These are phyloP conservation scores for Cladorrhinum samala DNA, from an alignment of 495 filamentous ascomycete species.

Conservation along the genomic window DNA sequence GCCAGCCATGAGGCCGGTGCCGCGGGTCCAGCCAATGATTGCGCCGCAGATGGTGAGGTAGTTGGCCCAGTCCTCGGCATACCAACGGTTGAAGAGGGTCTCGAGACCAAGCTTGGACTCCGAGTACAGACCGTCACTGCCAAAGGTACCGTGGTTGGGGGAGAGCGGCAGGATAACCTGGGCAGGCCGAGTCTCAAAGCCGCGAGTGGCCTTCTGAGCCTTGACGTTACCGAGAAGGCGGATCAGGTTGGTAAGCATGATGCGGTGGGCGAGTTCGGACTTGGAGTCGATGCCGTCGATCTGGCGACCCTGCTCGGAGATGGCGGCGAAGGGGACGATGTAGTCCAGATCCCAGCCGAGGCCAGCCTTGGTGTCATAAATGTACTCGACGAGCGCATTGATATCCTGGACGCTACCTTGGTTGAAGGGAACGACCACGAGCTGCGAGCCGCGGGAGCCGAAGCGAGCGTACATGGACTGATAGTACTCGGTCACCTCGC, in stretches of 20 bases:
- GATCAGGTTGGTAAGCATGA: slow-evolving; percentile 97
- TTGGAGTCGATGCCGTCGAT: slow-evolving; percentile 97
- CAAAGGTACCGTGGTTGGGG: slow-evolving; percentile 97
- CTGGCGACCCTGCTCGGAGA: slow-evolving; percentile 95
- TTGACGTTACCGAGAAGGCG: slow-evolving; percentile 88
- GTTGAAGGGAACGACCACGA: slow-evolving; percentile 98
- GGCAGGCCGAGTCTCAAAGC: slow-evolving; percentile 90
- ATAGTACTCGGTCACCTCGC: slow-evolving; percentile 98
- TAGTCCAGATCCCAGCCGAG: slow-evolving; percentile 98
- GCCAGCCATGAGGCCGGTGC: slow-evolving; percentile 94
- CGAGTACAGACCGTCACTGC: slow-evolving; percentile 95
- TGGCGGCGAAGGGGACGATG: slow-evolving; percentile 94
- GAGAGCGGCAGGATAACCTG: slow-evolving; percentile 95
- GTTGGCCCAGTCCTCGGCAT: slow-evolving; percentile 94
- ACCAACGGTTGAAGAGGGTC: slow-evolving; percentile 97
- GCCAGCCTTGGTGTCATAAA: slow-evolving; percentile 94
- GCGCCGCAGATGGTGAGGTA: slow-evolving; percentile 98
- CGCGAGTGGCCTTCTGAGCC: slow-evolving; percentile 74
- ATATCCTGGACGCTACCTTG: slow-evolving; percentile 97
- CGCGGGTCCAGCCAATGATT: slow-evolving; percentile 98
- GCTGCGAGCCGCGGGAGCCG: slow-evolving; percentile 87
- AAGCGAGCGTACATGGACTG: slow-evolving; percentile 96
- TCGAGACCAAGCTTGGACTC: slow-evolving; percentile 96
- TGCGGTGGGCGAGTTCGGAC: slow-evolving; percentile 95
- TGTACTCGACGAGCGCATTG: slow-evolving; percentile 85